Base-by-base conservation (phyloP, 208 protist genomes). In the Leishmania major region DNA sequence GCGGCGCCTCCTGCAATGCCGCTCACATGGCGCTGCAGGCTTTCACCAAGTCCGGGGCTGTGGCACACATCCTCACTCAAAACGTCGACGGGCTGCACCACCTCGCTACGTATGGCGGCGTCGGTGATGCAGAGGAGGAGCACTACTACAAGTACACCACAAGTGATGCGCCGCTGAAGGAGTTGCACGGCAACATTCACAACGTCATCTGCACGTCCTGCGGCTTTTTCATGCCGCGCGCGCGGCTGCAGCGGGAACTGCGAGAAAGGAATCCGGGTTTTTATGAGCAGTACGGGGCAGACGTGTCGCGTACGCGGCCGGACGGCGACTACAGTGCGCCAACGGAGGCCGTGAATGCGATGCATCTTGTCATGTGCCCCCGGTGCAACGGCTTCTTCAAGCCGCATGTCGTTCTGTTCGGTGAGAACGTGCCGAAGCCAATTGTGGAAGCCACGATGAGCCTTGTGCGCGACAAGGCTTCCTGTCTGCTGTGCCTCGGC, bases 81-180 rank as follows among this genome's bases (percentile, higher is more conserved):
- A 97, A 97, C 69, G 92, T 97, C 1, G 94, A 97, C 71, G 91
- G 94, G 1, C 87, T 97, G n/a, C 94, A 97, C 81, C 92, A 95
- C 81, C 91, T 94, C 45, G 91, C 91, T 15, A 82, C 81, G 2
- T 85, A 94, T 73, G 93, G 91, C 49, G 91, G 91, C 3, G 64
- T 82, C 7, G 87, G 89, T 5, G 89, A 89, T 40, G 66, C 51
- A 31, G 73, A 69, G 8, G 85, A 85, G 53, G 80, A 57, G 35
- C 84, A 82, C 22, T 83, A 83, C 51, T 72, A 79, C 55, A 88
- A 88, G 83, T 94, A 93, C 87, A 89, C 84, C n/a, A 83, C 71
- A 1, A 93, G 91, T 64, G 43, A 86, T 22, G 84, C 87, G 7
- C 81, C 79, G 11, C 78, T 96, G 78, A 83, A 82, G 49, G 91